A percentile compares a stretch with the other conserved stretches of the same genome.
phyloP scores from a whole-genome alignment of 2,329 filamentous ascomycete species.

The Simplicillium sp. region DNA sequence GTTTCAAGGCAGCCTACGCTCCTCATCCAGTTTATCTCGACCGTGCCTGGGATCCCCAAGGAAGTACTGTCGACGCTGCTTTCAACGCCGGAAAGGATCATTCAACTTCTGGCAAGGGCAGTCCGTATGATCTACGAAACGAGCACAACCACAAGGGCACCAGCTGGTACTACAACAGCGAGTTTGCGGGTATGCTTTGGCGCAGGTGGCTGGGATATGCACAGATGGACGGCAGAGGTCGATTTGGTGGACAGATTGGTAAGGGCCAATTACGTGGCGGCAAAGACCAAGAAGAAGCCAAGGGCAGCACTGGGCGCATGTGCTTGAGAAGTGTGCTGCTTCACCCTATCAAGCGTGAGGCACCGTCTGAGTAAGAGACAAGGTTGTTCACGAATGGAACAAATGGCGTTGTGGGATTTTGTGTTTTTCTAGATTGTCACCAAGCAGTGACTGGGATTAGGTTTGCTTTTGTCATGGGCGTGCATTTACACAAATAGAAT shows the following conservation, averaged over 20 bases:
- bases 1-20: slow-evolving; percentile 69
- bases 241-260: slow-evolving; percentile 37
- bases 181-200: slow-evolving; percentile 71
- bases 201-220: slow-evolving; percentile 63
- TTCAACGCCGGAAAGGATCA: slow-evolving; percentile 71
- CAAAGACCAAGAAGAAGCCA: slow-evolving; percentile 36
- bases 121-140: slow-evolving; percentile 57
- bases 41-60: slow-evolving; percentile 59
- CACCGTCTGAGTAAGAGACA: slow-evolving; percentile 27
- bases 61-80: slow-evolving; percentile 55
- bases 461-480: no score
- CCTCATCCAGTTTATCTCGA: slow-evolving; percentile 78
- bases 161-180: slow-evolving; percentile 77
- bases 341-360: slow-evolving; percentile 69
- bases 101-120: slow-evolving; percentile 53
- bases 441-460: no score
- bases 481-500: no score
- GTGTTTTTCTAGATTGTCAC: no score
- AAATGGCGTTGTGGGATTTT: no score
- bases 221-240: slow-evolving; percentile 39
- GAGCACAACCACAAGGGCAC: slow-evolving; percentile 78
- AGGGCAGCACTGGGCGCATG: slow-evolving; percentile 51
- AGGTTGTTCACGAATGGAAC: neutral
- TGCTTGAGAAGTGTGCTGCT: slow-evolving; percentile 72
- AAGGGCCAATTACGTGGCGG: slow-evolving; percentile 40